Base-by-base conservation (phyloP, 1,284 basidiomycete species). In the Leccinum olivaceoglutinosum region DNA sequence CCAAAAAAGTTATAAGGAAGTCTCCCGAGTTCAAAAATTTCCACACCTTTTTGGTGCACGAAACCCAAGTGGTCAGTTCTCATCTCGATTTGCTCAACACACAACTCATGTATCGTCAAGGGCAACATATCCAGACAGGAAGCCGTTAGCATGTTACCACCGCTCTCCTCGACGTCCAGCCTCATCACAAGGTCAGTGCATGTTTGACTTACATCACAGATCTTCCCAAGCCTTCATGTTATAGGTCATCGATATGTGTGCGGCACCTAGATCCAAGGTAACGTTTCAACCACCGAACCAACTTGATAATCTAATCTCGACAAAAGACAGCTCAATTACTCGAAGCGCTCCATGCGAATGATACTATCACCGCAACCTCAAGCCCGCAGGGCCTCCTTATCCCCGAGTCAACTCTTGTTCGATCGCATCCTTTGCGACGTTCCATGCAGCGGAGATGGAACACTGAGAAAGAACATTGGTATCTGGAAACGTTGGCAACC, bases 61-160 rank as follows among this genome's bases (percentile, higher is more conserved):
- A 99, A 80, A 98, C 97, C 1, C 96, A 98, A 79, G 94, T 96
- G 36, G 93, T 94, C 67, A 62, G 89, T 80, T 53, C 58, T 21
- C 16, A 9, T 44, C n/a, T 56, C 16, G 21, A 55, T 10, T 14
- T 16, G 32, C 4, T 54, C 3, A 34, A n/a, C 21, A 49, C 41
- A 16, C 18, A 54, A 56, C 61, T 68, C 21, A 66, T 38, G 11
- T 32, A 21, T 41, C 46, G 0, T 18, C 5, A 68, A 94, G 93
- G 96, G 97, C 60, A 98, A 98, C 72, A 85, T 99, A 63, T 97
- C 94, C 10, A 83, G 97, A 25, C 96, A 98, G 78, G 97, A 99
- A 78, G 96, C 94, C 25, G 97, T 99, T 61, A 97, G 94, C 71
- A 99, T 99, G 97, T 82, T 99, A 25, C 97, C 97, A 4, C 96